Base-by-base conservation (phyloP, 345 rosid genomes). In the Pistacia integerrima region DNA sequence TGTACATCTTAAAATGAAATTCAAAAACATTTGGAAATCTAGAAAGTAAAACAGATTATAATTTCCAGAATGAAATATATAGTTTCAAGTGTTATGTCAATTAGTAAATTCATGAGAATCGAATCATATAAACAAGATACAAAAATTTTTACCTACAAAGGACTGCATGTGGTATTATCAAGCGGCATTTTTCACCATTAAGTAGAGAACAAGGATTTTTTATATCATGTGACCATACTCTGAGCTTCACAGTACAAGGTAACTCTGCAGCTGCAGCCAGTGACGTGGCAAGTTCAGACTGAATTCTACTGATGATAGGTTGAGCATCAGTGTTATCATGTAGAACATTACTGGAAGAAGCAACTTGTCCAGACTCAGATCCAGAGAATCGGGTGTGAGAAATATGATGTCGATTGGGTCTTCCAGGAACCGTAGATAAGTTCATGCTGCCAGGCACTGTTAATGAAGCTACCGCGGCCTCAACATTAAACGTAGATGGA, bases 201-300 rank as follows among this genome's bases (percentile, higher is more conserved):
- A 95, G 91, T 11, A 69, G 80, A 33, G 89, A 83, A 74, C 91
- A 90, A 69, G 99, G 93, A 79, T 88, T 76, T 82, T 91, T 83
- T 76, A 84, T 84, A 81, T 91, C 93, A 82, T 93, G 93, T 57
- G 95, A 82, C 98, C 99, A 94, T 56, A 94, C 87, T 84, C 92
- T 88, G 52, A 94, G 87, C 85, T 93, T 93, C 81, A 94, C 99
- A 51, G 99, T 91, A 79, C 98, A 94, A 62, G 99, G 99, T 72
- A 90, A 87, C 86, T 94, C 98, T 63, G 98, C 96, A 72, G 98
- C 93, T 33, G 91, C 84, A n/a, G 97, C 93, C 81, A 94, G 80
- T 8, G 98, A 89, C 5, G 93, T 76, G 75, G 98, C 93, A 72
- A 93, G 79, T 80, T 94, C 97, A 77, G 92, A 82, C 38, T 86